phyloP scores from a whole-genome alignment of 768 basidiomycete genomes.

The Podaxis mareebaensis region DNA sequence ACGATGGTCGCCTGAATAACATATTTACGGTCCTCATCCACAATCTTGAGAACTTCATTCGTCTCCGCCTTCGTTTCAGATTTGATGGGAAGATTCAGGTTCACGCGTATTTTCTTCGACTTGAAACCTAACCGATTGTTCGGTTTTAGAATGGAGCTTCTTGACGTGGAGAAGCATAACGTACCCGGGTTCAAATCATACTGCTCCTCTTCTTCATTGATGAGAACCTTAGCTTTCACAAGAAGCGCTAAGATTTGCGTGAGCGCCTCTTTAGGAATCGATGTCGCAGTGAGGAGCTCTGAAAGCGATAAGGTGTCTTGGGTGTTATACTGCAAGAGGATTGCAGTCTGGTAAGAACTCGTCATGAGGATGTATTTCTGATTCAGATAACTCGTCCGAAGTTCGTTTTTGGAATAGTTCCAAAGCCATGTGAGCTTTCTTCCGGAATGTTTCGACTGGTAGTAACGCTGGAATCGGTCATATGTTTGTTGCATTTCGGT shows the following conservation, averaged over 20 bases:
- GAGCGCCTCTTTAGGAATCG: slow-evolving; percentile 76
- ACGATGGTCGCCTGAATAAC: slow-evolving; percentile 96
- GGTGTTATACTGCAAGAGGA: slow-evolving; percentile 92
- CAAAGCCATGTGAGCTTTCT: slow-evolving; percentile 97
- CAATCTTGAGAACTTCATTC: slow-evolving; percentile 89
- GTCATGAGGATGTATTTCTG: slow-evolving; percentile 98
- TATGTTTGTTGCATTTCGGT: slow-evolving; percentile 84
- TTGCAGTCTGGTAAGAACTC: slow-evolving; percentile 92
- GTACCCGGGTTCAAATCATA: slow-evolving; percentile 86
- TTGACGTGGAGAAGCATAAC: slow-evolving; percentile 16
- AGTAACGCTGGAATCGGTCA: slow-evolving; percentile 90
- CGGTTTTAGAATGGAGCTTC: neutral
- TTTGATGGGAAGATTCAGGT: slow-evolving; percentile 90
- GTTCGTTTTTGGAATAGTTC: slow-evolving; percentile 97
- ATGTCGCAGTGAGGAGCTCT: slow-evolving; percentile 79
- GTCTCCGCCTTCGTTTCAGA: slow-evolving; percentile 92
- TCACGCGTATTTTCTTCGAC: slow-evolving; percentile 92
- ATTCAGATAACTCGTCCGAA: slow-evolving; percentile 88
- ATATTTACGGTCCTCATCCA: slow-evolving; percentile 97
- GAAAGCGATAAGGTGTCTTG: slow-evolving; percentile 82
- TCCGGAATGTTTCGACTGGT: slow-evolving; percentile 91
- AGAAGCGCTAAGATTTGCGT: slow-evolving; percentile 67
- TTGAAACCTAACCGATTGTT: slow-evolving; percentile 63
- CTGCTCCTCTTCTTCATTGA: slow-evolving; percentile 85
- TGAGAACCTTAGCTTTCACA: slow-evolving; percentile 85